A percentile compares a stretch with the other conserved stretches of the same genome.
phyloP scores from a whole-genome alignment of 2,329 filamentous ascomycete species.

The Cylindrodendrum hubeiense region DNA sequence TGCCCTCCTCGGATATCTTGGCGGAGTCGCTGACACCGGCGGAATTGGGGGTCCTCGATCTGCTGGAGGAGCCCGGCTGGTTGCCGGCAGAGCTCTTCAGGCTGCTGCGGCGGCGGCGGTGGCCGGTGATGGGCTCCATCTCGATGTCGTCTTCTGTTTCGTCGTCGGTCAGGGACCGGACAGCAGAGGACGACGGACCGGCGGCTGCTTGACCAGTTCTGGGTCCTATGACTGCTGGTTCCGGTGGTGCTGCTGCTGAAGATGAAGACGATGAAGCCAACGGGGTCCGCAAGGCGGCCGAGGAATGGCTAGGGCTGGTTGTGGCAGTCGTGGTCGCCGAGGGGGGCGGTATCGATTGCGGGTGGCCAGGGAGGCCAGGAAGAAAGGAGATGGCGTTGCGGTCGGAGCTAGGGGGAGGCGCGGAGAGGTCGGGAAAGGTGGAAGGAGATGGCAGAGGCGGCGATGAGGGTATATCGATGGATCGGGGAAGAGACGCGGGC shows the following conservation, averaged over 20 bases:
- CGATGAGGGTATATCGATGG: slow-evolving; percentile 8
- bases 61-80: slow-evolving; percentile 43
- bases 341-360: slow-evolving; percentile 12
- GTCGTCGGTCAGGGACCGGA: slow-evolving; percentile 31
- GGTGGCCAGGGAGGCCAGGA: slow-evolving; percentile 20
- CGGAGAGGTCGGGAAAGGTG: slow-evolving; percentile 21
- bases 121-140: slow-evolving; percentile 67
- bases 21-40: slow-evolving; percentile 46
- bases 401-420: not conserved
- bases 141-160: slow-evolving; percentile 60
- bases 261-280: slow-evolving; percentile 13
- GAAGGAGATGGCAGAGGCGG: slow-evolving; percentile 23
- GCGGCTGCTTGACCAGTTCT: slow-evolving; percentile 32
- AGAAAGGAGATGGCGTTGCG: slow-evolving; percentile 13
- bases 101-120: slow-evolving; percentile 68
- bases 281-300: slow-evolving; percentile 18
- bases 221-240: slow-evolving; percentile 9
- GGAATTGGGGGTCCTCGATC: slow-evolving; percentile 41
- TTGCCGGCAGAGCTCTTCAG: slow-evolving; percentile 57
- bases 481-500: slow-evolving; percentile 31
- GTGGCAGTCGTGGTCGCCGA: slow-evolving; percentile 1
- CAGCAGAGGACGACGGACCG: slow-evolving; percentile 33
- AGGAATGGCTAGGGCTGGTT: slow-evolving; percentile 15
- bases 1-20: slow-evolving; percentile 61
- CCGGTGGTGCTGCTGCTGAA: slow-evolving; percentile 11